Conservation (phyloP, 495 filamentous ascomycete species). For the Chlorociboria aeruginascens region DNA sequence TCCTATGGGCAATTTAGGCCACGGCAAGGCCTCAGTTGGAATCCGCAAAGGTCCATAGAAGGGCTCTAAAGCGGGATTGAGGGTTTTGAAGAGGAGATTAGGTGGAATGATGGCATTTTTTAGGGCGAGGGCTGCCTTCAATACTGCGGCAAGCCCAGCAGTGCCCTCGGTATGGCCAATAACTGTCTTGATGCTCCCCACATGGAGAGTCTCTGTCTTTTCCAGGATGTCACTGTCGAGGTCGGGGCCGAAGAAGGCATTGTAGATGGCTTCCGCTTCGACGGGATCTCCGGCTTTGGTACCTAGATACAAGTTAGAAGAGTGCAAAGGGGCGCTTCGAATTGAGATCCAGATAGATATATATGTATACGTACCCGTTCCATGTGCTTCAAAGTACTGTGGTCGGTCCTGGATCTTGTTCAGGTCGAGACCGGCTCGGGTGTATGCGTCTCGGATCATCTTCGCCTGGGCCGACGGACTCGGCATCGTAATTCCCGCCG, state of each 20-base stretch:
- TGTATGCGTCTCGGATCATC: slow-evolving; percentile 41
- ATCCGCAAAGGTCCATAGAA: slow-evolving; percentile 30
- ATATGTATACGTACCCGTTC: slow-evolving; percentile 37
- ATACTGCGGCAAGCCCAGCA: slow-evolving; percentile 45
- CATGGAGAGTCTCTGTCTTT: slow-evolving; percentile 20
- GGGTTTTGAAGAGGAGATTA: slow-evolving; percentile 38
- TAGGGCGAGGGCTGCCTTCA: slow-evolving; percentile 44
- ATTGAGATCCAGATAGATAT: slow-evolving; percentile 33
- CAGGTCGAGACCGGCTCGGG: slow-evolving; percentile 22
- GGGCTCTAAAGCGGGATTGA: slow-evolving; percentile 36
- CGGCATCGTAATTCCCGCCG: slow-evolving; percentile 47
- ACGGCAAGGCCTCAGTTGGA: slow-evolving; percentile 24
- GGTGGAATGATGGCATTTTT: slow-evolving; percentile 40
- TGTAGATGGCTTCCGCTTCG: slow-evolving; percentile 44
- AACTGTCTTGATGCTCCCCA: slow-evolving; percentile 41
- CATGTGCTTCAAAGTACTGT: slow-evolving; percentile 15
- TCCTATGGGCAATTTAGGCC: slow-evolving; percentile 29
- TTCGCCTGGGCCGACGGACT: slow-evolving; percentile 41
- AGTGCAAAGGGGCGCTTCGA: slow-evolving; percentile 29
- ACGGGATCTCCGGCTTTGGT: slow-evolving; percentile 35
- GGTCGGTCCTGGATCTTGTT: neutral
- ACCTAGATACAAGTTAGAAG: slow-evolving; percentile 19
- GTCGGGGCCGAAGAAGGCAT: slow-evolving; percentile 19
- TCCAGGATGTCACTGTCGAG: neutral
- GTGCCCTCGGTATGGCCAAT: slow-evolving; percentile 32